Conservation (phyloP, 768 basidiomycete species). For the Tephrocybe sp. region DNA sequence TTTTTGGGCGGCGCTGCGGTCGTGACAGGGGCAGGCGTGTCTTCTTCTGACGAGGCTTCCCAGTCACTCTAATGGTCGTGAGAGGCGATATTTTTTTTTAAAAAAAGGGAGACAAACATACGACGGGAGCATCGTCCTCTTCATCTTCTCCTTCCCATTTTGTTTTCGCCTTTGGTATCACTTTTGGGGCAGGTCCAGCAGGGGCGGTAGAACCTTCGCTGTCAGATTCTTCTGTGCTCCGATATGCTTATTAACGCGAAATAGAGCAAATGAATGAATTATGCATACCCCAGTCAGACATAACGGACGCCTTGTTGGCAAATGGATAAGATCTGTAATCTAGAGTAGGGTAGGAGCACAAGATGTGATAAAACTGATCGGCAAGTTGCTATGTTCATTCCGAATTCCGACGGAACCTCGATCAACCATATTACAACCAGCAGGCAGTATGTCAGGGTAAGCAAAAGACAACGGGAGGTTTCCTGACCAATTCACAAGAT, state of each 20-base stretch:
- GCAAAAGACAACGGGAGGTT: neutral
- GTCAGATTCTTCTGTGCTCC: conserved; percentile 31
- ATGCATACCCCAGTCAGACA: conserved; percentile 41
- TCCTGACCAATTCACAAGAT: neutral
- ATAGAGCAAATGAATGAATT: neutral
- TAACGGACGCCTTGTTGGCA: conserved; percentile 14
- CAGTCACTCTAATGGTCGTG: conserved; percentile 75
- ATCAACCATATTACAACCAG: conserved; percentile 20
- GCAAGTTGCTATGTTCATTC: conserved; percentile 18
- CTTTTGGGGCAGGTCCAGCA: conserved; percentile 21
- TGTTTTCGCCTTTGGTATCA: conserved; percentile 35
- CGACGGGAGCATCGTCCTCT: conserved; percentile 75
- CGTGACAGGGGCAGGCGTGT: conserved; percentile 39
- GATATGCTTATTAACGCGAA: neutral
- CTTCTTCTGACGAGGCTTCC: conserved; percentile 82
- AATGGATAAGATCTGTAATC: conserved; percentile 13
- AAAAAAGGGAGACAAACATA: conserved; percentile 36
- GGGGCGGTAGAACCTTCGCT: conserved; percentile 30
- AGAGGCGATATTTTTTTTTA: conserved; percentile 3
- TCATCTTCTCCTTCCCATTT: conserved; percentile 95
- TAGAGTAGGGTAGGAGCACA: neutral
- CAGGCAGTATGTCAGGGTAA: conserved; percentile 17
- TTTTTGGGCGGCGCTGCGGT: conserved; percentile 77
- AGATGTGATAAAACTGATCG: conserved; percentile 21
- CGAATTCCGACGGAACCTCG: conserved; percentile 19